Evolutionary conservation across 148 eudicot species (phyloP), one percentile per base, ranked within the genome.

Genomic region (Selenicereus undatus): DNA sequence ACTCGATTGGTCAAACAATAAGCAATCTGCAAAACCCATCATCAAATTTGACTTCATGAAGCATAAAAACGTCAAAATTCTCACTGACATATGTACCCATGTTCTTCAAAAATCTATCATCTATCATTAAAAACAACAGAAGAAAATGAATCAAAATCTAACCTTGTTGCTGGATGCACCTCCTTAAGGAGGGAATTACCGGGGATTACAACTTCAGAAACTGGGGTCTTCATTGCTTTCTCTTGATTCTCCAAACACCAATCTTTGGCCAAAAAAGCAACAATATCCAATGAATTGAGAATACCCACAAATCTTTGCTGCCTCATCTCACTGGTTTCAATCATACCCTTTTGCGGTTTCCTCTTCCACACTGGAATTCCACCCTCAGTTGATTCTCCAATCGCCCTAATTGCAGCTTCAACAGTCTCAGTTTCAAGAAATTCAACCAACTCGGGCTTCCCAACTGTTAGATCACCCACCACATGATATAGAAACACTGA

Each of bases 151-250:
- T 17, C 1, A 20, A 68, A 69, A 48, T 39, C 88, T 21, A 88
- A 95, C 98, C 99, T 92, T 58, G 99, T 95, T 22, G 91, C 99
- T 83, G 99, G 97, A 95, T 93, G 97, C 29, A 93, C 97, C 83
- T 91, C 93, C 86, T 86, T 95, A 51, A 95, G 93, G 22, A 92
- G 84, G n/a, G 97, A 90, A 82, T 81, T 87, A 45, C 92, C 82
- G 27, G 88, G 92, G 72, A 90, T 82, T 79, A 95, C 88, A 73
- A 93, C 90, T 65, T 93, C 89, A 12, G 99, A 92, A 83, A 95
- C 99, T 0, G 93, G 97, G 48, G 97, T 93, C 39, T 85, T 93
- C 90, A 95, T 77, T 42, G 97, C 99, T 77, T 89, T 95, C 36
- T 91, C 95, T 65, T 88, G 97, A 88, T 95, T 94, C 20, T 88